phyloP scores from a whole-genome alignment of 2,329 filamentous ascomycete genomes.

The Fusarium sulawesiense region DNA sequence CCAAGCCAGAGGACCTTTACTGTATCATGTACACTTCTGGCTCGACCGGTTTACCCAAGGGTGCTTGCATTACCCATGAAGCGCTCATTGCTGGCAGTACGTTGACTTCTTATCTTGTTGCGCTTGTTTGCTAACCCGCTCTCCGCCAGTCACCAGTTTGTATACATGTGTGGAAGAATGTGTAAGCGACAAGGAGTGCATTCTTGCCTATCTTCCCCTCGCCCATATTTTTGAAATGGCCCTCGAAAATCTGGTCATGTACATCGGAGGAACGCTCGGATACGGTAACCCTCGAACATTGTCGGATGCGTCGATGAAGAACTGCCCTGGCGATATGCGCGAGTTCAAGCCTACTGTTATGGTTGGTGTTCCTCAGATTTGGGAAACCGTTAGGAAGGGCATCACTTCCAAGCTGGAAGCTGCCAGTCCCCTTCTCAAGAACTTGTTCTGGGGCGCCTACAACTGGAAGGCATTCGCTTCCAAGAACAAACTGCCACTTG shows the following conservation, averaged over 20 bases:
- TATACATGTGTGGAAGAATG: constrained; percentile 80
- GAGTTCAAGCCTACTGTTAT: constrained; percentile 91
- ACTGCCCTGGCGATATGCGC: constrained; percentile 93
- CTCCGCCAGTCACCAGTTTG: constrained; percentile 75
- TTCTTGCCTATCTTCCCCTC: constrained; percentile 92
- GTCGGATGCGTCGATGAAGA: constrained; percentile 84
- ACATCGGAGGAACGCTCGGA: constrained; percentile 90
- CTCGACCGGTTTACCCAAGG: constrained; percentile 89
- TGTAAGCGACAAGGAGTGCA: constrained; percentile 79
- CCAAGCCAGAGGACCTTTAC: constrained; percentile 80
- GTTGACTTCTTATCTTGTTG: constrained; percentile 50
- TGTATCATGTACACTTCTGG: constrained; percentile 91
- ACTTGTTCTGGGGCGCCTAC: constrained; percentile 79
- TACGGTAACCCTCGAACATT: constrained; percentile 93
- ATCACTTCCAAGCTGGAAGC: constrained; percentile 82
- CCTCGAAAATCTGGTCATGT: constrained; percentile 90
- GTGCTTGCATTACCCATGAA: constrained; percentile 83
- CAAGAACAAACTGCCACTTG: constrained; percentile 70
- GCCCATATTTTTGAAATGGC: constrained; percentile 97
- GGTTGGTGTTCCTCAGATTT: constrained; percentile 94
- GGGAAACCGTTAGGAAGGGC: constrained; percentile 97
- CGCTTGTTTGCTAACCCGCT: constrained; percentile 29
- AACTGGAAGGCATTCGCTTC: constrained; percentile 70
- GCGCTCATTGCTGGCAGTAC: constrained; percentile 77
- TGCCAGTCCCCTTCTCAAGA: constrained; percentile 75